phyloP scores from a whole-genome alignment of 164 flowering plant genomes.

The Stephania yunnanensis region DNA sequence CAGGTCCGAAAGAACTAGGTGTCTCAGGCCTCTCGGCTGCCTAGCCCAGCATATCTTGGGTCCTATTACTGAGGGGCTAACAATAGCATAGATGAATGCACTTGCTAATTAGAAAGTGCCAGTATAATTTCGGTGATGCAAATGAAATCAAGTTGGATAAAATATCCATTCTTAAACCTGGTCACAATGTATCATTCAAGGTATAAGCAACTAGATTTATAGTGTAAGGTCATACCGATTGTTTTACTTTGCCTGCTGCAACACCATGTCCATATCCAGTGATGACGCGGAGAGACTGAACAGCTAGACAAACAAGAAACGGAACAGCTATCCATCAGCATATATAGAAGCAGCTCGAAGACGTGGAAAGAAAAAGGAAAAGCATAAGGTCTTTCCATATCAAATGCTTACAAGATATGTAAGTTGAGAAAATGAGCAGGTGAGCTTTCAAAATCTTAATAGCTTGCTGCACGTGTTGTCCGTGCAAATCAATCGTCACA shows the following conservation, averaged over 20 bases:
- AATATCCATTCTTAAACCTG: background rate
- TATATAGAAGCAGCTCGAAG: background rate
- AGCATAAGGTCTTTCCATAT: background rate
- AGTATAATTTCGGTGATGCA: background rate
- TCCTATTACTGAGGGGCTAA: no score
- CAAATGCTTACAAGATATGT: conserved; percentile 59
- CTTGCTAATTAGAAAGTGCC: background rate
- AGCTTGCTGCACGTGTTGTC: conserved; percentile 91
- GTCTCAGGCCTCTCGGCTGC: no score
- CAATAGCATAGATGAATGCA: background rate
- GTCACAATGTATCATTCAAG: conserved; percentile 1
- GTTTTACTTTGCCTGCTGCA: conserved; percentile 69
- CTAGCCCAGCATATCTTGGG: no score
- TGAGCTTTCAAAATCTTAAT: conserved; percentile 71
- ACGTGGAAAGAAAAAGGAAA: background rate
- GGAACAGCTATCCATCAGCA: background rate
- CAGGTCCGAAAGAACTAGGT: no score
- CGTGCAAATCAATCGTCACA: conserved; percentile 91
- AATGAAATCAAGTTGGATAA: background rate
- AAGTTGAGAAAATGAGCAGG: conserved; percentile 50
- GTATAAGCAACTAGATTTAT: background rate
- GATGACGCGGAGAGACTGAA: conserved; percentile 66
- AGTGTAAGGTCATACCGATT: conserved; percentile 48
- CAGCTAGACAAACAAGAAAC: conserved; percentile 35
- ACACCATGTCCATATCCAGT: conserved; percentile 88